Percentiles rank a stretch among this genome's conserved stretches.
Evolutionary conservation across 1,284 basidiomycete species (phyloP).

Genomic region (Boletus smithii): DNA sequence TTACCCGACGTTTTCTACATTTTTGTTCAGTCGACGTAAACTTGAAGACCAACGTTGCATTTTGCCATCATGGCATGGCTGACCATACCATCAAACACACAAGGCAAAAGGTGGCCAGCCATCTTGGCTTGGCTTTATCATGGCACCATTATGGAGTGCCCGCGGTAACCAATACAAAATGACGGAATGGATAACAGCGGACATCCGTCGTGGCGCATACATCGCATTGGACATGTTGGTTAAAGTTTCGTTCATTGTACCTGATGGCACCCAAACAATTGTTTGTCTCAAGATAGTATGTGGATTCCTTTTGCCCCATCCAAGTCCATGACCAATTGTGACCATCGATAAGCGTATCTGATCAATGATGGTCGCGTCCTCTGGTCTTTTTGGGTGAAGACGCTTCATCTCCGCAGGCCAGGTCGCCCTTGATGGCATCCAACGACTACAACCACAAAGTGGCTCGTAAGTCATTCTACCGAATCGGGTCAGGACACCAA

Average conservation of each 20-base stretch:
- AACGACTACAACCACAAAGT: neutral
- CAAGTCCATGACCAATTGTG: too few species aligned
- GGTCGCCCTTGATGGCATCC: neutral
- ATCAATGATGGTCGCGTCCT: neutral
- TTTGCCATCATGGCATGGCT: too few species aligned
- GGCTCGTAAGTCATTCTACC: neutral
- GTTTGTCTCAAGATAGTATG: neutral
- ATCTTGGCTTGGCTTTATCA: too few species aligned
- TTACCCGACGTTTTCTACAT: too few species aligned
- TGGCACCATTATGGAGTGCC: too few species aligned
- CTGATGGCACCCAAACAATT: neutral
- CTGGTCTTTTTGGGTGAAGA: neutral
- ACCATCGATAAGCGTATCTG: neutral
- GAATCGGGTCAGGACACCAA: neutral
- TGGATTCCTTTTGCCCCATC: neutral
- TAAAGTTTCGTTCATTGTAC: neutral
- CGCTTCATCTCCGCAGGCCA: too few species aligned
- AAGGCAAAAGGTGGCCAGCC: too few species aligned
- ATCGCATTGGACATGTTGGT: too few species aligned
- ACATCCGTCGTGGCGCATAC: too few species aligned
- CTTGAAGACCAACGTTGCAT: too few species aligned
- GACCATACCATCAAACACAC: too few species aligned
- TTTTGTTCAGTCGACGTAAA: too few species aligned
- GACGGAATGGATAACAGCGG: neutral
- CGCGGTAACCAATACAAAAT: neutral